Conservation (phyloP, 2,329 filamentous ascomycete genomes). For the Xylariaceae sp. region DNA sequence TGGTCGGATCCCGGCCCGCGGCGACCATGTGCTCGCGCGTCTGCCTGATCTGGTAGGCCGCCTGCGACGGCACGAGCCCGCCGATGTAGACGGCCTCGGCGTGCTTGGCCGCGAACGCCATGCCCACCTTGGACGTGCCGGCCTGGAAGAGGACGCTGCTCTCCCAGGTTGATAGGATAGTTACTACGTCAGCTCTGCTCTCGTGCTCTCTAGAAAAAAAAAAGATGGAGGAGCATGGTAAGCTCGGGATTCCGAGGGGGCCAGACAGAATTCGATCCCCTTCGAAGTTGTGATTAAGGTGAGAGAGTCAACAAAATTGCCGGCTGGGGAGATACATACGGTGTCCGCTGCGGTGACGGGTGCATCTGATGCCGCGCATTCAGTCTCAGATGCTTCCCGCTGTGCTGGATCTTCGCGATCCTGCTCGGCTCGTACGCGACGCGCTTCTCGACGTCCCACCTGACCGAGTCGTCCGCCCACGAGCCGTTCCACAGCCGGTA, state of each 20-base stretch:
- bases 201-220: too few species aligned
- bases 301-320: too few species aligned
- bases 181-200: too few species aligned
- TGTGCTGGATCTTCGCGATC: conserved; percentile 5
- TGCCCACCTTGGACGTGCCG: conserved; percentile 48
- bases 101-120: conserved; percentile 45
- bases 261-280: too few species aligned
- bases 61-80: conserved; percentile 37
- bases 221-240: too few species aligned
- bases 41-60: conserved; percentile 39
- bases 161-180: too few species aligned
- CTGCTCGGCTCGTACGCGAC: neutral
- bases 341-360: conserved; percentile 46
- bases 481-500: conserved; percentile 42
- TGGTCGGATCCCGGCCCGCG: conserved; percentile 44
- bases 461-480: conserved; percentile 48
- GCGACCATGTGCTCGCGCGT: conserved; percentile 41
- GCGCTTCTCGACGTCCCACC: conserved; percentile 30
- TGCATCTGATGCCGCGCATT: conserved; percentile 35
- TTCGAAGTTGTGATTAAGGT: too few species aligned
- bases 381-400: conserved; percentile 44
- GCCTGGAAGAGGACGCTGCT: conserved; percentile 50
- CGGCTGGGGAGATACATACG: too few species aligned
- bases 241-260: too few species aligned
- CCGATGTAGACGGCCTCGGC: conserved; percentile 53